Base-by-base conservation (phyloP, 495 filamentous ascomycete species). In the Thozetella sp. region DNA sequence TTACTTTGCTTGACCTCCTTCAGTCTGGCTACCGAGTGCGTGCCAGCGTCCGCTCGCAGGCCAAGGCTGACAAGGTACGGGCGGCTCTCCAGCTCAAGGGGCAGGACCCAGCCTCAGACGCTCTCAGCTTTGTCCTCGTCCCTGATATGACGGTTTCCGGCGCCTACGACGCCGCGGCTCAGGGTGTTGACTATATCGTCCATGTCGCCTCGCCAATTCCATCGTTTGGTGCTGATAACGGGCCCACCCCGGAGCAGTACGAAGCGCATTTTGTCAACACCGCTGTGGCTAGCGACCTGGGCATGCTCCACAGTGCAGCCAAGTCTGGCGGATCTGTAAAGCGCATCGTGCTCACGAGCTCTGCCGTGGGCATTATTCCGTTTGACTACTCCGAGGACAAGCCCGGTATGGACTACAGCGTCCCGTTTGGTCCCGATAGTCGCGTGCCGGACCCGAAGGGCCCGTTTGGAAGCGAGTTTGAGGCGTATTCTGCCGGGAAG, bases 151-250 rank as follows among this genome's bases (percentile, higher is more conserved):
- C 73, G 0, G 65, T 65, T 10, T 58, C 73, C 0, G 73, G 71
- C 19, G 77, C 75, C 11, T 83, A 78, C 57, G 73, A 81, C 57
- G 63, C 74, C 25, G 78, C 75, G 2, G 71, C 81, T 22, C 58
- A 77, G 50, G 78, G 70, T 11, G 76, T 77, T 1, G 76, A 71
- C 22, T 77, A 75, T 45, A 65, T 83, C 55, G 70, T 84, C 54
- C 82, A 85, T 51, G 57, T 80, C 10, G 81, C 81, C 3, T 78
- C 79, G 25, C 81, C 82, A 0, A 58, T 66, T 17, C 63, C 65
- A 0, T 25, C 57, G 11, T 62, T 62, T 13, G 54, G 25, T 30
- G 23, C 25, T 19, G 22, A 19, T 15, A 53, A 59, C 27, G 34
- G 34, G 6, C 45, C 45, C 17, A n/a, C 37, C 9, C 51, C 45